These are phyloP conservation scores for Digitaria exilis DNA, from an alignment of 202 grass and related monocot species.

Conservation along the genomic window DNA sequence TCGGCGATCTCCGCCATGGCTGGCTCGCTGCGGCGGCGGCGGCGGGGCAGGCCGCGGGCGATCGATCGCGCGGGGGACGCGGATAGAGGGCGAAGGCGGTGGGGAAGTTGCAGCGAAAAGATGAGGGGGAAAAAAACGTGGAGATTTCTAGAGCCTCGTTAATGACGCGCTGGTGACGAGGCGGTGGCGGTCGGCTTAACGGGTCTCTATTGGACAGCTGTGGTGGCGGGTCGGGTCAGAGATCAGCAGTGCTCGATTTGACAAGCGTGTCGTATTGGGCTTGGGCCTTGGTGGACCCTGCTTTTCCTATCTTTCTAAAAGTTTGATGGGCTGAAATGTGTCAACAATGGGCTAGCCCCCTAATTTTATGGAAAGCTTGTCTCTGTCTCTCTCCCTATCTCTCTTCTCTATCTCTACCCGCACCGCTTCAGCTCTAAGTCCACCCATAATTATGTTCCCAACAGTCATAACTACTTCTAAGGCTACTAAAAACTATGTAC, in stretches of 20 bases:
- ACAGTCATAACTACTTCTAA: no score
- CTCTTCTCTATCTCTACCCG: no score
- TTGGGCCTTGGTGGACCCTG: neutral
- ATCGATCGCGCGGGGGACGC: slow-evolving; percentile 27
- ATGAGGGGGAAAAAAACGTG: slow-evolving; percentile 7
- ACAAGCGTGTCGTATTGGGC: neutral
- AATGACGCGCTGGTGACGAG: slow-evolving; percentile 47
- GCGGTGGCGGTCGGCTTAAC: slow-evolving; percentile 42
- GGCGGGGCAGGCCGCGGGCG: neutral
- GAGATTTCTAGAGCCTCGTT: neutral
- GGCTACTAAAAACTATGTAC: no score
- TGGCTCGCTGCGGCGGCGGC: neutral
- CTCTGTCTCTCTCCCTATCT: no score
- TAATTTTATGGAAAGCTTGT: no score
- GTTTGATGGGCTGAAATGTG: neutral
- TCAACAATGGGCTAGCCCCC: neutral
- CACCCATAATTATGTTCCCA: no score
- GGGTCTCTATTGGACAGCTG: neutral
- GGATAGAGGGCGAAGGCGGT: slow-evolving; percentile 22
- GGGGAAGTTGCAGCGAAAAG: slow-evolving; percentile 6
- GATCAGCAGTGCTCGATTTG: neutral
- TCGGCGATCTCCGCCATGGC: slow-evolving; percentile 64
- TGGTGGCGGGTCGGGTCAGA: neutral
- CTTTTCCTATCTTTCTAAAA: neutral
- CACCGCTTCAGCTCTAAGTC: no score